Evolutionary conservation across 192 early-diverging fungal genomes (phyloP).

Genomic region (Linnemannia exigua): DNA sequence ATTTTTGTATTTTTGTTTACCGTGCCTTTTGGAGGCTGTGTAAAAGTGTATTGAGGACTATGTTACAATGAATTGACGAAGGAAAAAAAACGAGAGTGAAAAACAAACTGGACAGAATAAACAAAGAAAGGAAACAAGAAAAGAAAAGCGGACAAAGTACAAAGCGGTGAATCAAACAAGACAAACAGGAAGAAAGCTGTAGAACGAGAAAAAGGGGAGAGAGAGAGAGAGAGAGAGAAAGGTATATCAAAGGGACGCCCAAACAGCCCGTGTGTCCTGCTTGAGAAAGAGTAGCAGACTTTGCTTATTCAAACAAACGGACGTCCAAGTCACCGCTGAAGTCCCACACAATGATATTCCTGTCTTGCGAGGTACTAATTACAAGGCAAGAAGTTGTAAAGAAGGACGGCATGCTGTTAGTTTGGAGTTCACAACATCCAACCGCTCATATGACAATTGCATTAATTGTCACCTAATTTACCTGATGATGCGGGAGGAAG

Average conservation of each 20-base stretch:
- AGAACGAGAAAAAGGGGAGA: background rate
- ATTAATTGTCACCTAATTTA: conserved; percentile 21
- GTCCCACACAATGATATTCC: conserved; percentile 48
- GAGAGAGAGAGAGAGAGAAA: background rate
- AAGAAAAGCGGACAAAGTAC: background rate
- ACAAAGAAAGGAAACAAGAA: background rate
- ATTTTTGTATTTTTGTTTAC: background rate
- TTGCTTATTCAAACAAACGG: conserved; percentile 27
- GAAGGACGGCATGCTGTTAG: too few species aligned
- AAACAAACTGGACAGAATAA: background rate
- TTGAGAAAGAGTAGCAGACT: background rate
- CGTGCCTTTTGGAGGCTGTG: background rate
- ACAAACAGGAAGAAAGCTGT: background rate
- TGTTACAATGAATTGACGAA: background rate
- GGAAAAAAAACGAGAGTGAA: background rate
- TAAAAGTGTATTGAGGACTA: background rate
- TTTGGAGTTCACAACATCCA: background rate
- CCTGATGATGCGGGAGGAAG: conserved; percentile 84
- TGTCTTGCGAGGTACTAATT: conserved; percentile 46
- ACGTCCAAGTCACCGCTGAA: conserved; percentile 33
- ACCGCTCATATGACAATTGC: background rate
- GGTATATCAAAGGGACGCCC: background rate
- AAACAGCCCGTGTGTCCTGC: background rate
- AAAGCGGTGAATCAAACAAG: background rate
- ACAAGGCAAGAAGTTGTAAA: background rate